Conservation (phyloP, 768 basidiomycete species). For the Termitomyces sp. region DNA sequence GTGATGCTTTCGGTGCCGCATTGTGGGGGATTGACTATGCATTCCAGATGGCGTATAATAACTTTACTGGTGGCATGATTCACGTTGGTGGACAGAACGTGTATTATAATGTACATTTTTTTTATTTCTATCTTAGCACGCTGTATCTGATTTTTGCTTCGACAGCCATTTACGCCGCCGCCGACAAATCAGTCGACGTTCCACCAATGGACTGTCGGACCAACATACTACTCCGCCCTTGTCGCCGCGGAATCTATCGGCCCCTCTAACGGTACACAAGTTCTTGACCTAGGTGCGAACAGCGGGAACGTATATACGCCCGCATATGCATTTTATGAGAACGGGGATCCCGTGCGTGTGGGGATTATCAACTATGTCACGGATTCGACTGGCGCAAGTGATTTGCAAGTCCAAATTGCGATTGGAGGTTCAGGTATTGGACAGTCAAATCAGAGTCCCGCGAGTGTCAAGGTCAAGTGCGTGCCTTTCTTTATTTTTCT, state of each 20-base stretch:
- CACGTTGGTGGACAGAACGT: too few species aligned
- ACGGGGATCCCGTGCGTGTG: constrained; percentile 54
- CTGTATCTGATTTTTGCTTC: constrained; percentile 14
- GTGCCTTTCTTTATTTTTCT: too few species aligned
- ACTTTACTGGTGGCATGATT: too few species aligned
- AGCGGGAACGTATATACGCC: constrained; percentile 53
- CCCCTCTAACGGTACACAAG: constrained; percentile 52
- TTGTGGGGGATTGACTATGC: too few species aligned
- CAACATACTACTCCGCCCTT: constrained; percentile 72
- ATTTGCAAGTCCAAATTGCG: constrained; percentile 23
- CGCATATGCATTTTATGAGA: constrained; percentile 71
- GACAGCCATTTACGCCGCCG: constrained; percentile 11
- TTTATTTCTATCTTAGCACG: constrained; percentile 45
- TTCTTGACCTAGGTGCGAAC: constrained; percentile 61
- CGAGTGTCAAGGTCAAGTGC: too few species aligned
- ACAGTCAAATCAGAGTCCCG: too few species aligned
- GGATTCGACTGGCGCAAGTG: constrained; percentile 54
- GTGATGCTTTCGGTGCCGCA: too few species aligned
- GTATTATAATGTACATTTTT: constrained; percentile 24
- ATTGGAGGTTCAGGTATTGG: too few species aligned
- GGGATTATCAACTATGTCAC: constrained; percentile 71
- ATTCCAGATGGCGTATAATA: too few species aligned
- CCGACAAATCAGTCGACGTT: constrained; percentile 53
- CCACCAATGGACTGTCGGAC: constrained; percentile 72
- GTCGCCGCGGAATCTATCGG: constrained; percentile 69